Base-by-base conservation (phyloP, 495 filamentous ascomycete species). In the Durotheca rogersii region DNA sequence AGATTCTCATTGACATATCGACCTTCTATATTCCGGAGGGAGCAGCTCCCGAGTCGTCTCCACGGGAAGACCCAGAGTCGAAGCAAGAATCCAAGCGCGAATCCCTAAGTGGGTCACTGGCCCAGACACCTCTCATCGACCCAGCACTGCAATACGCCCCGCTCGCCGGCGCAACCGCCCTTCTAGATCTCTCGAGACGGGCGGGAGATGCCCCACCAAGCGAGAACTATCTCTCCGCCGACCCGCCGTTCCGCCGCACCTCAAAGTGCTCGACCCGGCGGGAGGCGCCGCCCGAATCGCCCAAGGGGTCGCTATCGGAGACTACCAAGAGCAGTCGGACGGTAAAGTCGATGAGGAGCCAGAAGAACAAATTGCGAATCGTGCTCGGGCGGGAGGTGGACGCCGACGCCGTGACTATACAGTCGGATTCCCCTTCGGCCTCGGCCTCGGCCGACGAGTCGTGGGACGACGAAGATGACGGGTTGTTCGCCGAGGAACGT, bases 1-100 rank as follows among this genome's bases (percentile, higher is more conserved):
- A 70, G 32, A 68, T 68, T 20, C 56, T 75, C 7, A 59, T 64
- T 3, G 61, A 64, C 14, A 55, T 63, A 14, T 70, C 66, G 4
- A 30, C 63, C 14, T 67, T 58, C 36, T 72, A 73, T 55, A 64
- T 67, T 2, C 68, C 62, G 1, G 64, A 73, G 14, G 44, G 45
- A 6, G 46, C 33, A 3, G 39, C 47, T 1, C 29, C 41, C 11
- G 31, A 41, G 36, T 17, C 46, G 1, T 39, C 31, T 32, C 10
- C 41, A 1, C 29, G 33, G 14, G 17, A 47, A 29, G 35, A 49
- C 12, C 5, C 12, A 25, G 40, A 56, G 31, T 29, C 18, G 25
- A 38, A 34, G 20, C 50, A 40, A 7, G 29, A 33, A 3, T 14
- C 31, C 0, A 47, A 17, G 15, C 33, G 25, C 21, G 42, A 34